These are phyloP conservation scores for Austroboletus niveus DNA, from an alignment of 1,284 basidiomycete species.

Conservation along the genomic window DNA sequence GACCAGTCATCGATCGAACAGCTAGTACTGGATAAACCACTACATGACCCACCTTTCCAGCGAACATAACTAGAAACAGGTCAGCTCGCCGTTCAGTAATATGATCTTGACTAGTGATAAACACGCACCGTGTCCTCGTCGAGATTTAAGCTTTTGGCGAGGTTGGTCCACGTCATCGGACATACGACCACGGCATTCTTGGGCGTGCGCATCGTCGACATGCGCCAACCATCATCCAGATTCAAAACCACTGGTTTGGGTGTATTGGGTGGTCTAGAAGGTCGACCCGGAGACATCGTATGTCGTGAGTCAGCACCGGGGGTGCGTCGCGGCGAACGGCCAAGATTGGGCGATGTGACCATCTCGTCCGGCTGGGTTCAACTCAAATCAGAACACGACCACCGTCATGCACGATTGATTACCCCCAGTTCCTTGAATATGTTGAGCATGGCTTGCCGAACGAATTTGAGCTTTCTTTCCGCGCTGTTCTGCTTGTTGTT, in stretches of 20 bases:
- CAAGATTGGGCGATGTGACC: constrained; percentile 1
- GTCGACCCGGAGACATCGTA: constrained; percentile 11
- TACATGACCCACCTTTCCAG: constrained; percentile 26
- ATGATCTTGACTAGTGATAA: neutral
- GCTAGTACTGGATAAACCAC: neutral
- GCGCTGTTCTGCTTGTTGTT: constrained; percentile 26
- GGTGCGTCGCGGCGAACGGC: constrained; percentile 6
- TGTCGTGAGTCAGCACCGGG: constrained; percentile 2
- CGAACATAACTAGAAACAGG: constrained; percentile 26
- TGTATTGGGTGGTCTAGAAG: neutral
- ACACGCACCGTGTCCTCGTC: constrained; percentile 29
- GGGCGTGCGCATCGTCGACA: constrained; percentile 28
- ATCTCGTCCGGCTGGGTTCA: constrained; percentile 25
- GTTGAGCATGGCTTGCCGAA: constrained; percentile 38
- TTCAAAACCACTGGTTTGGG: constrained; percentile 4
- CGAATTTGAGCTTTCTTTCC: constrained; percentile 37
- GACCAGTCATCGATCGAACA: neutral
- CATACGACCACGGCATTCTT: constrained; percentile 30
- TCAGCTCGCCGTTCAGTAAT: neutral
- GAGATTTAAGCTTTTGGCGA: constrained; percentile 18
- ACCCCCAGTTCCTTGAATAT: constrained; percentile 43
- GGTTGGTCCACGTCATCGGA: constrained; percentile 24
- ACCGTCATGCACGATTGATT: constrained; percentile 2
- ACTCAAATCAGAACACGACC: constrained; percentile 3
- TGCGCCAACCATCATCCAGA: constrained; percentile 24